Base-by-base conservation (phyloP, 345 rosid genomes). In the Erucastrum elatum region DNA sequence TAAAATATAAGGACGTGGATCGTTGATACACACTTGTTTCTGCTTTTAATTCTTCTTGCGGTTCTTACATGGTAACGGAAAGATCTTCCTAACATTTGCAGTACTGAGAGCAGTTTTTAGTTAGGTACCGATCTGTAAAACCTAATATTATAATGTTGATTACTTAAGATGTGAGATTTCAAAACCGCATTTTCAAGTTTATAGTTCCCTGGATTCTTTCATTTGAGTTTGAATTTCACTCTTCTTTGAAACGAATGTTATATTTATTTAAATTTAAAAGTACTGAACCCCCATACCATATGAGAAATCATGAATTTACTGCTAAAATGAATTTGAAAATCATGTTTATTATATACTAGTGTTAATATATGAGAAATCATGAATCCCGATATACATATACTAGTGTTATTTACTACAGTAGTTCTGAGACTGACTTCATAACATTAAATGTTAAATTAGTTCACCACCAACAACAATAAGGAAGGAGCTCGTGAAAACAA, bases 401-500 rank as follows among this genome's bases (percentile, higher is more conserved):
- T 60, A 60, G 15, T 59, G 64, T 63, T 30, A 13, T 63, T 6
- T 63, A 27, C 8, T 60, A 60, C 7, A 26, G 64, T 26, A 56
- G 5, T 56, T 56, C 13, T 21, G 30, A 56, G 21, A 56, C 29
- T 56, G 62, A 21, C 11, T 58, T 58, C 31, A 10, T 25, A 25
- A 58, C 29, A 56, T 58, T 10, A 62, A 21, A 33, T 64, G 17
- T 67, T 56, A n/a, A 26, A 25, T 8, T 13, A 66, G 30, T 35
- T 37, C 5, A 55, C 30, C 53, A 33, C 67, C 37, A n/a, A 10
- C 21, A 21, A 12, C 46, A 13, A 41, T 41, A 41, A 29, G 2
- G 31, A 44, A 46, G 17, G 74, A 10, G 63, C 41, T 63, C 12
- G 21, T 68, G 75, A 61, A 33, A 33, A 25, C 35, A 21, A 77